phyloP scores from a whole-genome alignment of 768 basidiomycete species.

The Pholiota molesta region DNA sequence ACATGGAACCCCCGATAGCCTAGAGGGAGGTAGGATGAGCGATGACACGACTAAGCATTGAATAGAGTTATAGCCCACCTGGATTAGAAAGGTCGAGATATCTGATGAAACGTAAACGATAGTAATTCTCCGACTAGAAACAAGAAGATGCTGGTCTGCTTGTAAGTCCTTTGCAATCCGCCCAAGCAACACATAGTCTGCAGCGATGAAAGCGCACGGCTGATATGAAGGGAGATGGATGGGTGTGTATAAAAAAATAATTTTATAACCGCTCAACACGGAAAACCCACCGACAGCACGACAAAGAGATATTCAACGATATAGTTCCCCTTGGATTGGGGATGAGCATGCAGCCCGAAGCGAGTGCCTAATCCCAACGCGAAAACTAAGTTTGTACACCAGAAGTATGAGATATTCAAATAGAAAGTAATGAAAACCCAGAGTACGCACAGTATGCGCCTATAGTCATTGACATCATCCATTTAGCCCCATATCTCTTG shows the following conservation, averaged over 20 bases:
- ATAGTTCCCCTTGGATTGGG: conserved; percentile 54
- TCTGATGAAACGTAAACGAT: conserved; percentile 64
- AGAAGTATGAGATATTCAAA: not conserved
- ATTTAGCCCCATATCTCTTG: conserved; percentile 50
- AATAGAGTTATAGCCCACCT: conserved; percentile 36
- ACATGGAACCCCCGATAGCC: conserved; percentile 53
- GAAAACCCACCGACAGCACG: conserved; percentile 52
- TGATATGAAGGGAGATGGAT: conserved; percentile 20
- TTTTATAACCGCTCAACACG: not conserved
- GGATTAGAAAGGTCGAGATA: conserved; percentile 66
- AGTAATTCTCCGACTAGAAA: conserved; percentile 54
- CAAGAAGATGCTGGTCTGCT: conserved; percentile 48
- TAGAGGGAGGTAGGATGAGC: conserved; percentile 18
- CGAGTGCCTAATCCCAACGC: conserved; percentile 58
- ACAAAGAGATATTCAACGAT: conserved; percentile 63
- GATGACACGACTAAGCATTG: not conserved
- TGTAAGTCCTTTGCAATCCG: conserved; percentile 55
- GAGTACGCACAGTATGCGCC: conserved; percentile 56
- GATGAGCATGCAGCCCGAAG: conserved; percentile 55
- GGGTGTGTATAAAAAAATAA: not conserved
- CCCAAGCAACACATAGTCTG: conserved; percentile 69
- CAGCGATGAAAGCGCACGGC: conserved; percentile 78
- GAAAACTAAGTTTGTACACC: conserved; percentile 43
- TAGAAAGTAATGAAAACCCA: not conserved
- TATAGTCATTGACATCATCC: conserved; percentile 64